phyloP scores from a whole-genome alignment of 2,329 filamentous ascomycete genomes.

The Truncatella angustata region DNA sequence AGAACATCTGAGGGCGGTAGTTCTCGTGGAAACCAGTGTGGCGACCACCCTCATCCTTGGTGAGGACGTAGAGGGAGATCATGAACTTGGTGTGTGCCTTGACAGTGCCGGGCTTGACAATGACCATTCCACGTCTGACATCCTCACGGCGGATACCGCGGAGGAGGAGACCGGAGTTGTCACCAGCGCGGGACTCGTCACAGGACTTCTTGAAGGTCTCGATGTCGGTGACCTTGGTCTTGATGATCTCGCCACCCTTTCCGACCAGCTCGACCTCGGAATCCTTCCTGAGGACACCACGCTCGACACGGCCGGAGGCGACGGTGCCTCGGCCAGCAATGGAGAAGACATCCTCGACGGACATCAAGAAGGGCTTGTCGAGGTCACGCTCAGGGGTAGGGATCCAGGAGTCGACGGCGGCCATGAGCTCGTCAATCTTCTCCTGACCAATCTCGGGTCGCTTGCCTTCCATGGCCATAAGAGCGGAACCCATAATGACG shows the following conservation, averaged over 20 bases:
- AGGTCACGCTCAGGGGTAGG: slow-evolving; percentile 90
- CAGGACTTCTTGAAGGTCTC: slow-evolving; percentile 99
- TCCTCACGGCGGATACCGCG: slow-evolving; percentile 97
- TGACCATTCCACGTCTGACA: slow-evolving; percentile 89
- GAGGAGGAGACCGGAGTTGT: slow-evolving; percentile 96
- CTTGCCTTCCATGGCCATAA: slow-evolving; percentile 88
- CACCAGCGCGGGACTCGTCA: slow-evolving; percentile 91
- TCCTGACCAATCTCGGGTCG: slow-evolving; percentile 80
- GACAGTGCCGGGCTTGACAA: slow-evolving; percentile 77
- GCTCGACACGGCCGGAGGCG: slow-evolving; percentile 94
- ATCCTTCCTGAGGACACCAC: slow-evolving; percentile 90
- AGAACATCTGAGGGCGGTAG: slow-evolving; percentile 95
- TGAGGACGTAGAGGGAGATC: slow-evolving; percentile 93
- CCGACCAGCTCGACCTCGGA: slow-evolving; percentile 92
- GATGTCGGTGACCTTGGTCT: slow-evolving; percentile 99
- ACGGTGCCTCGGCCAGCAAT: slow-evolving; percentile 94
- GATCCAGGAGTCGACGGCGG: slow-evolving; percentile 92
- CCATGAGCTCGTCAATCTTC: slow-evolving; percentile 90
- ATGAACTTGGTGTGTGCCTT: slow-evolving; percentile 92
- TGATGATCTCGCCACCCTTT: slow-evolving; percentile 77
- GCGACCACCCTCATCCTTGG: slow-evolving; percentile 96
- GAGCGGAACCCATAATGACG: slow-evolving; percentile 93
- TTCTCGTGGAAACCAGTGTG: slow-evolving; percentile 94
- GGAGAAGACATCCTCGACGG: slow-evolving; percentile 89
- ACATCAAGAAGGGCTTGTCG: slow-evolving; percentile 99